Base-by-base conservation (phyloP, 441 rosid species). In the Croton setiger region DNA sequence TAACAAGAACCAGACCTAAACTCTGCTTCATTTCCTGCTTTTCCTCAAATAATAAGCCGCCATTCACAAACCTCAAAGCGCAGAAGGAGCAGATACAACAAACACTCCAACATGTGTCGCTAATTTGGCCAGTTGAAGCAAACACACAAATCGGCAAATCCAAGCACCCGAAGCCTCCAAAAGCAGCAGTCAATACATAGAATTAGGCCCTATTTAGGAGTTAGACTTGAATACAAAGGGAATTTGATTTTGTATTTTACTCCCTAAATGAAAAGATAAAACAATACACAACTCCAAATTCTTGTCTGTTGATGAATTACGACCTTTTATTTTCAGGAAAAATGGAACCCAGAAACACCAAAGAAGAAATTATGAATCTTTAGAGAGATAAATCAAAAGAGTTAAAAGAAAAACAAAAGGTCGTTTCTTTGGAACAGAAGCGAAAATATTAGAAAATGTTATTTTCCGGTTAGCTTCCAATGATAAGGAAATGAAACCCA, bases 81-180 rank as follows among this genome's bases (percentile, higher is more conserved):
- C n/a, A n/a, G n/a, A n/a, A n/a, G n/a, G n/a, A n/a, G n/a, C 80
- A 87, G 72, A 81, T 85, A 78, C 82, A 86, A 74, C 73, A 85
- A 85, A 39, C 87, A 87, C 80, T 93, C 96, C 82, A 91, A 82
- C 98, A 91, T 93, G 70, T 85, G 91, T 80, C 77, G 74, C 73
- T 48, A 64, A 75, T 69, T 55, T 66, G 54, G 68, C 76, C 76
- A 73, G 68, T 65, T 63, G 77, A 76, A 67, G 44, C 33, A 20
- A 23, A 18, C 27, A 64, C 58, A 44, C 67, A 70, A 60, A 48
- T 21, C 20, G 14, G 48, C 53, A 59, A 67, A 68, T 35, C 57
- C 76, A 55, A 69, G 70, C 64, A 70, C 72, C 74, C 31, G 68
- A 60, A 76, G 64, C 58, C 68, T 72, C 69, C 47, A 21, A 60